Conservation (phyloP, 2,329 filamentous ascomycete genomes). For the Sclerotinia trifoliorum region DNA sequence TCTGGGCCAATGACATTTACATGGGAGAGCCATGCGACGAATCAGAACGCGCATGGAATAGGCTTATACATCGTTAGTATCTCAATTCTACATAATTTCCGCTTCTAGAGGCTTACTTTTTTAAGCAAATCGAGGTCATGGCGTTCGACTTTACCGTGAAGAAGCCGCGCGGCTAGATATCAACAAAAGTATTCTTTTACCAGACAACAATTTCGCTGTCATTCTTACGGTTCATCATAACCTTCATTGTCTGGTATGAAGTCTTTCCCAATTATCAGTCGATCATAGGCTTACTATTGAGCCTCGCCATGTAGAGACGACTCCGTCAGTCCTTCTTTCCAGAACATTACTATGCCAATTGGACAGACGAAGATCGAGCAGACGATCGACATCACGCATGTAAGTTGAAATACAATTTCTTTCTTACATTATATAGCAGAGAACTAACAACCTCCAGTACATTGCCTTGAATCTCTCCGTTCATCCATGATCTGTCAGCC, state of each 20-base stretch:
- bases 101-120: background rate
- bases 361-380: conserved; percentile 12
- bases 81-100: accelerated
- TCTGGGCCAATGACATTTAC: conserved; percentile 7
- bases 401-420: background rate
- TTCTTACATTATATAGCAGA: background rate
- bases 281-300: background rate
- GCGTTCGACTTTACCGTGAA: conserved; percentile 12
- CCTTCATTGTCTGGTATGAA: conserved; percentile 17
- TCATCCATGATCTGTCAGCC: conserved; percentile 22
- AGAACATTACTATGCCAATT: conserved; percentile 20
- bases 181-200: conserved; percentile 17
- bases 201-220: conserved; percentile 15
- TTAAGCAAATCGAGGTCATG: conserved; percentile 13
- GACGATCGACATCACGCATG: conserved; percentile 10
- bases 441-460: background rate
- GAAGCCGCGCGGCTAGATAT: conserved; percentile 16
- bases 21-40: conserved; percentile 20
- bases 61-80: conserved; percentile 17
- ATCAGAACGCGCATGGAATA: conserved; percentile 20
- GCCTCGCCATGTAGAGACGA: background rate
- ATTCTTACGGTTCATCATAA: conserved; percentile 20
- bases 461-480: conserved; percentile 20
- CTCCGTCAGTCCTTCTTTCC: conserved; percentile 13
- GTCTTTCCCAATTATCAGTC: accelerated